Percentiles rank a stretch among this genome's conserved stretches.
These are phyloP conservation scores for Baudoinia panamericana DNA, from an alignment of 495 filamentous ascomycete species.

Conservation along the genomic window DNA sequence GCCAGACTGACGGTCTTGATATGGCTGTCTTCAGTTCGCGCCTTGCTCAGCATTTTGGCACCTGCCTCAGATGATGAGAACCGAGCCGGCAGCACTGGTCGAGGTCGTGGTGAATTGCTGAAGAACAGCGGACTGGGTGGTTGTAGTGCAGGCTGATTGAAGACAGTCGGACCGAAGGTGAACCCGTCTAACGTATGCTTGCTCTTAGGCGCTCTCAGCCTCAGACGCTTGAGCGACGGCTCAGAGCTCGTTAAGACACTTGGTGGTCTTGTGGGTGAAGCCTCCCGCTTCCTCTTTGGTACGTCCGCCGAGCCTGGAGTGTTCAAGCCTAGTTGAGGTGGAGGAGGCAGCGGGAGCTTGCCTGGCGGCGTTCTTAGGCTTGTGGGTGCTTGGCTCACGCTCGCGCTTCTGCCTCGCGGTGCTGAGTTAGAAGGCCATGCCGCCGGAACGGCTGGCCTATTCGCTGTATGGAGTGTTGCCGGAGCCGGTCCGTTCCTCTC, in stretches of 20 bases:
- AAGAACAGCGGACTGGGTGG: conserved; percentile 47
- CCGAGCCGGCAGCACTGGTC: conserved; percentile 38
- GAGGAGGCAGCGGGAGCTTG: conserved; percentile 1
- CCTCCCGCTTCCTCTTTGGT: neutral
- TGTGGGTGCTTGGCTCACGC: neutral
- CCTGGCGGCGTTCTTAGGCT: neutral
- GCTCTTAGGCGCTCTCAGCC: conserved; percentile 3
- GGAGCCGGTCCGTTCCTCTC: too few relatives aligned
- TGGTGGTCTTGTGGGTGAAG: neutral
- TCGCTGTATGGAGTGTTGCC: too few relatives aligned
- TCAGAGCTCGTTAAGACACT: conserved; percentile 1
- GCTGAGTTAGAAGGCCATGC: too few relatives aligned
- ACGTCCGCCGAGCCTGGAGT: neutral
- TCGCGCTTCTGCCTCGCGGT: conserved; percentile 2
- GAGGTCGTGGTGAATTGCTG: conserved; percentile 35
- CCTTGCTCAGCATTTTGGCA: conserved; percentile 46
- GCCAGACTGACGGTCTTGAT: conserved; percentile 54
- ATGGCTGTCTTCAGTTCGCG: conserved; percentile 36
- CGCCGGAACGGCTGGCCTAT: too few relatives aligned
- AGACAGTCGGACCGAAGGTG: conserved; percentile 2
- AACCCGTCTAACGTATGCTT: conserved; percentile 15
- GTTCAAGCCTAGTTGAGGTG: neutral
- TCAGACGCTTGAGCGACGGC: conserved; percentile 1
- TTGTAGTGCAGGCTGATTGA: conserved; percentile 13
- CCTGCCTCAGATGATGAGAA: conserved; percentile 42